Conservation (phyloP, 1,284 basidiomycete genomes). For the Inonotus hispidus region DNA sequence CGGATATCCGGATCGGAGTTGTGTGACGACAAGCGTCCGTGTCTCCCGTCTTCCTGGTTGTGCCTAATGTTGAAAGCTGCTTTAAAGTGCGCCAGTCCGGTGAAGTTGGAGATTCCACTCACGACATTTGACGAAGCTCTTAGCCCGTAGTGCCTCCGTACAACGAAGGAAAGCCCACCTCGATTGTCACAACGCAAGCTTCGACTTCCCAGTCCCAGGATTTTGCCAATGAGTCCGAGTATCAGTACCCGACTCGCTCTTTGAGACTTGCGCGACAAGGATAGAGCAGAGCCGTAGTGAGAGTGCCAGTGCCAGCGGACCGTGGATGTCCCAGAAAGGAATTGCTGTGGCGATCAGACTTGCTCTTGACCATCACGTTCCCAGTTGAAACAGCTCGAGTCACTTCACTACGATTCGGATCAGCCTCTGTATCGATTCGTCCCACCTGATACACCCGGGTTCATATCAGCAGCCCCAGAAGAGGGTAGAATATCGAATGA, state of each 20-base stretch:
- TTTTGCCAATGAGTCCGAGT: neutral
- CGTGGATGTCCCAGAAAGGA: neutral
- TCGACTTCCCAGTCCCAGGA: neutral
- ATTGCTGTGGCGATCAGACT: neutral
- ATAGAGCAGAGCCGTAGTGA: neutral
- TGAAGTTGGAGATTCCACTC: neutral
- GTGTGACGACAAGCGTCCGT: neutral
- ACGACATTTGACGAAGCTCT: neutral
- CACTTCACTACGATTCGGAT: neutral
- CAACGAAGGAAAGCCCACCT: neutral
- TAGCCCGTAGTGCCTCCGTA: neutral
- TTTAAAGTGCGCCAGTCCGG: neutral
- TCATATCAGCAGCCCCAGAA: too few species aligned
- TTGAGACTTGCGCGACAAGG: neutral
- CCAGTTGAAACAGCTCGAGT: too few species aligned
- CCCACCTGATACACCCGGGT: too few species aligned
- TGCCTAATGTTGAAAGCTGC: neutral
- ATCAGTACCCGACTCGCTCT: neutral
- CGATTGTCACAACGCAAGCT: neutral
- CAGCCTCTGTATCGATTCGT: neutral
- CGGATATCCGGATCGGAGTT: conserved; percentile 15
- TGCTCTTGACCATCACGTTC: too few species aligned
- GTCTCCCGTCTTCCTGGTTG: neutral
- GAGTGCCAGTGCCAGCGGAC: neutral
- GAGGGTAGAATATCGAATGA: too few species aligned